Conservation (phyloP, 2,329 filamentous ascomycete genomes). For the Ilyonectria mors-panacis region DNA sequence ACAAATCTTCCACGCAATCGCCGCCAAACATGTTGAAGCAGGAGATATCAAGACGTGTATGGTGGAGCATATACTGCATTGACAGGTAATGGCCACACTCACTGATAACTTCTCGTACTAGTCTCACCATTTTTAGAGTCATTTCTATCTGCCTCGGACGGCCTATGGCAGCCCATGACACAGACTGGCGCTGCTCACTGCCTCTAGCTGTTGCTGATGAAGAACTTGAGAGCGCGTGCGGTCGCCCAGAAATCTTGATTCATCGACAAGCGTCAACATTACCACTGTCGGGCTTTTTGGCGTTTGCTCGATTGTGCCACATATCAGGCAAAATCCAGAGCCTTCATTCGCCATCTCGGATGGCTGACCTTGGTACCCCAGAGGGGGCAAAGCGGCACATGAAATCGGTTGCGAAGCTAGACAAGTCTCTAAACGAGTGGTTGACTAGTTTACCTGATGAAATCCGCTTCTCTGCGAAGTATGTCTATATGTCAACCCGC, state of each 20-base stretch:
- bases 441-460: slow-evolving; percentile 36
- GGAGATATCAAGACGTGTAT: slow-evolving; percentile 47
- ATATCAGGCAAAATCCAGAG: slow-evolving; percentile 46
- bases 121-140: slow-evolving; percentile 28
- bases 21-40: slow-evolving; percentile 17
- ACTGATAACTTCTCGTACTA: not conserved
- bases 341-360: slow-evolving; percentile 38
- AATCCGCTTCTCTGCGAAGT: slow-evolving; percentile 46
- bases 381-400: slow-evolving; percentile 6
- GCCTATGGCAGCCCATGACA: slow-evolving; percentile 46
- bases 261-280: slow-evolving; percentile 13
- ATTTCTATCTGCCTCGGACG: slow-evolving; percentile 50
- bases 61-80: slow-evolving; percentile 50
- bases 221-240: slow-evolving; percentile 35
- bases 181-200: slow-evolving; percentile 49
- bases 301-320: slow-evolving; percentile 47
- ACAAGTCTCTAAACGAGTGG: slow-evolving; percentile 19
- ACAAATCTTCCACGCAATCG: not conserved
- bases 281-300: slow-evolving; percentile 45
- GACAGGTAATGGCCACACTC: slow-evolving; percentile 40
- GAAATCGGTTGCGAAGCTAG: slow-evolving; percentile 2
- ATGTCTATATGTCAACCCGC: not conserved
- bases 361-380: slow-evolving; percentile 27
- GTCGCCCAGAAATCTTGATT: slow-evolving; percentile 1
- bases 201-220: slow-evolving; percentile 47